Evolutionary conservation across 257 asterid genomes (phyloP).

Genomic region (Ajuga chamaepitys): DNA sequence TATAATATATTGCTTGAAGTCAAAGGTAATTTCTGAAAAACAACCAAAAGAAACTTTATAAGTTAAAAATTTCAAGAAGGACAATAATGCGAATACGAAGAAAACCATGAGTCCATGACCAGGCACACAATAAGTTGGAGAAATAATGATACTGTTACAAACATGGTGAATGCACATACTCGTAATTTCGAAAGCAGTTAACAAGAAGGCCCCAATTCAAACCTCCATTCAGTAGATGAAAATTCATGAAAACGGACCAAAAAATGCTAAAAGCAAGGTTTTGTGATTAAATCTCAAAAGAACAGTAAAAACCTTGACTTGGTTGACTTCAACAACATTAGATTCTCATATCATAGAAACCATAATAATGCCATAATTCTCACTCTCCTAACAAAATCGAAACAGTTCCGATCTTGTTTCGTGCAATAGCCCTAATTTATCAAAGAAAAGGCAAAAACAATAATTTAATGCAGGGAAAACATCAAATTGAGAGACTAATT

Average conservation of each 20-base stretch:
- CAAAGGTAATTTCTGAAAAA: background rate
- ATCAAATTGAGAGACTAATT: background rate
- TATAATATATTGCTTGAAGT: background rate
- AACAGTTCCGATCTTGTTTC: background rate
- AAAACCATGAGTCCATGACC: background rate
- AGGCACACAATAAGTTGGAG: background rate
- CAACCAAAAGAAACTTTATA: background rate
- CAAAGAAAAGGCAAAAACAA: background rate
- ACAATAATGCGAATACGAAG: background rate
- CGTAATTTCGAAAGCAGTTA: background rate
- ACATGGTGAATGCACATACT: background rate
- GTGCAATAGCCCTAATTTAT: background rate
- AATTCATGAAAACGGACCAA: background rate
- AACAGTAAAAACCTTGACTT: constrained; percentile 11
- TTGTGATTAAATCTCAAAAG: background rate
- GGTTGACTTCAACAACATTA: constrained; percentile 16
- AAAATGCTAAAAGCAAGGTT: background rate
- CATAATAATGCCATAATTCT: background rate
- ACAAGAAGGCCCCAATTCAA: background rate
- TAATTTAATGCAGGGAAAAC: background rate
- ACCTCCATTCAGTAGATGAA: background rate
- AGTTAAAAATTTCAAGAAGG: background rate
- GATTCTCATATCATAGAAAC: background rate
- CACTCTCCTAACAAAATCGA: background rate
- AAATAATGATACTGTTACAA: no score